Evolutionary conservation across 768 basidiomycete species (phyloP).

Genomic region (Termitomyces heimii): DNA sequence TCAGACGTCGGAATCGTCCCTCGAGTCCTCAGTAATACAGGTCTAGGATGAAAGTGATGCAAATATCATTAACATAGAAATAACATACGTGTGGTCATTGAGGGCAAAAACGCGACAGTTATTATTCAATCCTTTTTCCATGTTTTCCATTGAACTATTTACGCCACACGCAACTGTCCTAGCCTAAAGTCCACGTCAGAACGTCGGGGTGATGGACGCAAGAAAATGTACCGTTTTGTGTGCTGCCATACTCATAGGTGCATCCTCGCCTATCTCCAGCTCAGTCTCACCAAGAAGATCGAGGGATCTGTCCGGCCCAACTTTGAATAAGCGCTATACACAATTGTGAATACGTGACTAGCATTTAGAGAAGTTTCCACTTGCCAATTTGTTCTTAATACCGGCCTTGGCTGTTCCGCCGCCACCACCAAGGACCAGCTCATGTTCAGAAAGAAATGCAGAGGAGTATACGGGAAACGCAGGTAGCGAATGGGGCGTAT

Average conservation of each 20-base stretch:
- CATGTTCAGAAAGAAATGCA: constrained; percentile 66
- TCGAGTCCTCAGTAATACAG: constrained; percentile 42
- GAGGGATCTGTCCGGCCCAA: constrained; percentile 47
- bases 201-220: neutral
- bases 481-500: constrained; percentile 70
- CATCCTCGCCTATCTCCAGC: constrained; percentile 80
- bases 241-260: constrained; percentile 92
- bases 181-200: constrained; percentile 22
- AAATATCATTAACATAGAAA: neutral
- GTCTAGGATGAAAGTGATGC: constrained; percentile 30
- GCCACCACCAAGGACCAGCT: constrained; percentile 84
- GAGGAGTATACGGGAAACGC: constrained; percentile 88
- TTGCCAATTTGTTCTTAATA: constrained; percentile 90
- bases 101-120: constrained; percentile 76
- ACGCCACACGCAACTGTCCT: constrained; percentile 76
- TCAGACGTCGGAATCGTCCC: constrained; percentile 59
- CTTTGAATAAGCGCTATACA: constrained; percentile 60
- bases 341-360: neutral
- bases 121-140: constrained; percentile 67
- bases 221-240: constrained; percentile 44
- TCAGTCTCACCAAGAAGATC: constrained; percentile 63
- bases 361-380: constrained; percentile 19
- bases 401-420: constrained; percentile 83
- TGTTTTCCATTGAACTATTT: constrained; percentile 64
- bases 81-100: constrained; percentile 51